These are phyloP conservation scores for Metschnikowia aberdeeniae DNA, from an alignment of 805 yeast species.

Conservation along the genomic window DNA sequence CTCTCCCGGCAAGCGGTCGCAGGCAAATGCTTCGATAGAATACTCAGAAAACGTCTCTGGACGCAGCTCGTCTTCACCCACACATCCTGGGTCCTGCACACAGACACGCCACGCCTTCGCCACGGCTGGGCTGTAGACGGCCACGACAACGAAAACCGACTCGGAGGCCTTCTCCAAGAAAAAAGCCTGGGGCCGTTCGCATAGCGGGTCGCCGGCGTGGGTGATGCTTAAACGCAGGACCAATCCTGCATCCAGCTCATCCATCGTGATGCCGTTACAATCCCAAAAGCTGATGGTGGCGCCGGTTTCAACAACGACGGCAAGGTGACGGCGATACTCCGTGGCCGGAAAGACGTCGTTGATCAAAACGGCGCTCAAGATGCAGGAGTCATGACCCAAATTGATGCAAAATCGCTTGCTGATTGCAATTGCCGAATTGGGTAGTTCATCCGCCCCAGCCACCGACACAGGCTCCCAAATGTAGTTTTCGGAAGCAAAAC, in stretches of 20 bases:
- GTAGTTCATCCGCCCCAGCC: neutral
- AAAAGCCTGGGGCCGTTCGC: constrained; percentile 22
- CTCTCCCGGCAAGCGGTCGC: constrained; percentile 31
- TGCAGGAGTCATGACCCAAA: constrained; percentile 13
- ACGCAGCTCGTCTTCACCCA: neutral
- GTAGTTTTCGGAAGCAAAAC: constrained; percentile 35
- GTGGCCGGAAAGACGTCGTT: constrained; percentile 23
- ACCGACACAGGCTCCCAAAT: constrained; percentile 40
- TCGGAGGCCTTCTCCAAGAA: constrained; percentile 16
- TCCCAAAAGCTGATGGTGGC: constrained; percentile 57
- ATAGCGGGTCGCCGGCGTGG: constrained; percentile 5
- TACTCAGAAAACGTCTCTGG: neutral
- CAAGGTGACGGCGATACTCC: constrained; percentile 27
- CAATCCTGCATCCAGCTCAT: constrained; percentile 29
- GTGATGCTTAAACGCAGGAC: constrained; percentile 15
- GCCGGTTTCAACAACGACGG: constrained; percentile 27
- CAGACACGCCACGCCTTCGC: constrained; percentile 39
- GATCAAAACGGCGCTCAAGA: constrained; percentile 31
- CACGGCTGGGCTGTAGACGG: constrained; percentile 40
- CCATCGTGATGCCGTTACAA: constrained; percentile 37
- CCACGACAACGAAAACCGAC: constrained; percentile 40
- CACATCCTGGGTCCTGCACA: neutral
- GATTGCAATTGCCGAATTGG: constrained; percentile 18
- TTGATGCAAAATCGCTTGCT: constrained; percentile 33
- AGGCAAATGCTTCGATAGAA: constrained; percentile 8